Percentiles rank a stretch among this genome's conserved stretches.
These are phyloP conservation scores for Endothia cerciana DNA, from an alignment of 2,329 filamentous ascomycete genomes.

Conservation along the genomic window DNA sequence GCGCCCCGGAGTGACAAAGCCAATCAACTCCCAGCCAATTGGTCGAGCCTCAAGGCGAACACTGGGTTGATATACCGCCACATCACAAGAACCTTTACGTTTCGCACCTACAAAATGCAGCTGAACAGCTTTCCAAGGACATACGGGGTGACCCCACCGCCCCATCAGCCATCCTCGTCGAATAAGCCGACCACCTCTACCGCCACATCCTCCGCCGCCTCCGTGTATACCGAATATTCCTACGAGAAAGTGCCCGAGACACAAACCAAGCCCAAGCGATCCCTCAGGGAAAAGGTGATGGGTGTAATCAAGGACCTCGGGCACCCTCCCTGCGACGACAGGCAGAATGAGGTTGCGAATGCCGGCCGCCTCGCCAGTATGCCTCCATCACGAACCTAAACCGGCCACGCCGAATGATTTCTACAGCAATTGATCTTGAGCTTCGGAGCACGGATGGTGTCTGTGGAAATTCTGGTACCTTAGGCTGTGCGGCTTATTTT, in stretches of 20 bases:
- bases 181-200: not conserved
- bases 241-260: slow-evolving; percentile 35
- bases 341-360: slow-evolving; percentile 15
- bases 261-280: slow-evolving; percentile 22
- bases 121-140: slow-evolving; percentile 5
- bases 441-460: not conserved
- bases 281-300: slow-evolving; percentile 26
- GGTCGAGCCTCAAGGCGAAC: slow-evolving; percentile 4
- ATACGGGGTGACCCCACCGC: not conserved
- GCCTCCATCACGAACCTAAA: slow-evolving; percentile 20
- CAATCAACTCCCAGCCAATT: not conserved
- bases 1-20: no score
- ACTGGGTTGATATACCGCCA: not conserved
- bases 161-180: not conserved
- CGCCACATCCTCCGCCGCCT: slow-evolving; percentile 34
- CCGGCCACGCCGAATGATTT: not conserved
- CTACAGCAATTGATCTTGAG: not conserved
- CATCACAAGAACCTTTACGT: not conserved
- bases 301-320: slow-evolving; percentile 25
- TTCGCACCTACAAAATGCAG: not conserved
- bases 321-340: slow-evolving; percentile 12
- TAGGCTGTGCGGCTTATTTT: not conserved
- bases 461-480: not conserved
- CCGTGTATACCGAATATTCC: slow-evolving; percentile 39
- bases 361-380: slow-evolving; percentile 16